phyloP scores from a whole-genome alignment of 2,329 filamentous ascomycete genomes.

The Huntiella moniliformis region DNA sequence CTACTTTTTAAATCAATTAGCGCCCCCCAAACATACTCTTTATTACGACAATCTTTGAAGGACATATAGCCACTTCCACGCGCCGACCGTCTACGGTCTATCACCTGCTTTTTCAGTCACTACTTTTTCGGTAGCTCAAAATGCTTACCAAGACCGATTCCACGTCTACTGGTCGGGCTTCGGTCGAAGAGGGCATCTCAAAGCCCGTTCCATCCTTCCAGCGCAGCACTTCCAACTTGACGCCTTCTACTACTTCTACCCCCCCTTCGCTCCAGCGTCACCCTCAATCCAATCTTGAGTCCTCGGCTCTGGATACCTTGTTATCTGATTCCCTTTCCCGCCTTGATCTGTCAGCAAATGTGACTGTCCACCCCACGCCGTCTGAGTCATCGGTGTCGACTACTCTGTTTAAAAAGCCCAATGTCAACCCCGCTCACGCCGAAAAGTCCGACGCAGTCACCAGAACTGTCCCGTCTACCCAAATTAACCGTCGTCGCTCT shows the following conservation, averaged over 20 bases:
- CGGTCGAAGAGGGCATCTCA: constrained; percentile 17
- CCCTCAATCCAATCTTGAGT: constrained; percentile 51
- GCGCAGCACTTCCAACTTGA: constrained; percentile 19
- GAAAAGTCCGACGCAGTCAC: constrained; percentile 18
- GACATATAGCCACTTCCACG: too few species aligned
- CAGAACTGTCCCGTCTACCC: constrained; percentile 24
- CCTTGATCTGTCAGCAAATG: constrained; percentile 2
- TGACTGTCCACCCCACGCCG: constrained; percentile 15
- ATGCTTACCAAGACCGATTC: too few species aligned
- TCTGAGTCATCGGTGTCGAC: background rate
- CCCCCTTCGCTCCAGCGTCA: constrained; percentile 41
- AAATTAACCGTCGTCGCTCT: constrained; percentile 6
- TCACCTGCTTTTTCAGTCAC: too few species aligned
- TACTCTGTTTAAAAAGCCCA: constrained; percentile 8
- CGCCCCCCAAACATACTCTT: too few species aligned
- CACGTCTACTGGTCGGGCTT: constrained; percentile 15
- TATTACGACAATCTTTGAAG: too few species aligned
- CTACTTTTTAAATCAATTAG: too few species aligned
- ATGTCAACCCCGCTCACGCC: constrained; percentile 17
- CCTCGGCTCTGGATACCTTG: constrained; percentile 49
- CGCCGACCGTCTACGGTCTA: too few species aligned
- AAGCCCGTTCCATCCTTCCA: constrained; percentile 16
- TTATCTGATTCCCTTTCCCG: constrained; percentile 36
- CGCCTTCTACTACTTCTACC: constrained; percentile 23
- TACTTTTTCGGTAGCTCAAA: too few species aligned